Percentiles rank a stretch among this genome's conserved stretches.
phyloP scores from a whole-genome alignment of 495 filamentous ascomycete genomes.

The Trichocladium uniseriatum region DNA sequence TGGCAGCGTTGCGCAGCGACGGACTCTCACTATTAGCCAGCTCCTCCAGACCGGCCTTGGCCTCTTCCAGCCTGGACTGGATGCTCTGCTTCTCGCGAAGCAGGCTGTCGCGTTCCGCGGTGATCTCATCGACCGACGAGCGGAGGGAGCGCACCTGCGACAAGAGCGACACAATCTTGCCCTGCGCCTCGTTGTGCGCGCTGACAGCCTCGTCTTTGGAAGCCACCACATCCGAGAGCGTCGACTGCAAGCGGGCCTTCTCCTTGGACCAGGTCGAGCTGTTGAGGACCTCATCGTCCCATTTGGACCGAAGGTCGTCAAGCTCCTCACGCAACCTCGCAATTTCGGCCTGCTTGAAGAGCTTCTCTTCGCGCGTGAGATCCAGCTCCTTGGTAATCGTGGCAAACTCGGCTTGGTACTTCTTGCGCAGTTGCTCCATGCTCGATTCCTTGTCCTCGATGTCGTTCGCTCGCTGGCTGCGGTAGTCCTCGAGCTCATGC shows the following conservation, averaged over 20 bases:
- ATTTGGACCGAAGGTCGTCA: slow-evolving; percentile 89
- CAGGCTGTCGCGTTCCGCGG: slow-evolving; percentile 74
- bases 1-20: slow-evolving; percentile 83
- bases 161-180: slow-evolving; percentile 78
- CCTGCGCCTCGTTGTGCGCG: slow-evolving; percentile 91
- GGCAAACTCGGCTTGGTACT: slow-evolving; percentile 90
- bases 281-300: slow-evolving; percentile 98
- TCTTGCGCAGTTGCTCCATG: slow-evolving; percentile 94
- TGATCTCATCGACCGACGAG: slow-evolving; percentile 75
- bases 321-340: slow-evolving; percentile 81
- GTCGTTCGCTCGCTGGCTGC: slow-evolving; percentile 88
- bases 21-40: slow-evolving; percentile 79
- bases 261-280: slow-evolving; percentile 98
- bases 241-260: slow-evolving; percentile 84
- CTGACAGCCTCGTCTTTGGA: slow-evolving; percentile 87
- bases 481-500: slow-evolving; percentile 96
- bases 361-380: slow-evolving; percentile 77
- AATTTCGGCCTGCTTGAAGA: slow-evolving; percentile 54
- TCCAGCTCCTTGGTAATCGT: slow-evolving; percentile 85
- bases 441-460: slow-evolving; percentile 94
- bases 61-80: slow-evolving; percentile 79
- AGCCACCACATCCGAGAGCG: slow-evolving; percentile 76
- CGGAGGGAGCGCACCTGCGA: slow-evolving; percentile 85
- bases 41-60: slow-evolving; percentile 85
- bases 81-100: slow-evolving; percentile 84